Evolutionary conservation across 2,329 filamentous ascomycete species (phyloP).

Genomic region (Parasarocladium wereldwijsianum): DNA sequence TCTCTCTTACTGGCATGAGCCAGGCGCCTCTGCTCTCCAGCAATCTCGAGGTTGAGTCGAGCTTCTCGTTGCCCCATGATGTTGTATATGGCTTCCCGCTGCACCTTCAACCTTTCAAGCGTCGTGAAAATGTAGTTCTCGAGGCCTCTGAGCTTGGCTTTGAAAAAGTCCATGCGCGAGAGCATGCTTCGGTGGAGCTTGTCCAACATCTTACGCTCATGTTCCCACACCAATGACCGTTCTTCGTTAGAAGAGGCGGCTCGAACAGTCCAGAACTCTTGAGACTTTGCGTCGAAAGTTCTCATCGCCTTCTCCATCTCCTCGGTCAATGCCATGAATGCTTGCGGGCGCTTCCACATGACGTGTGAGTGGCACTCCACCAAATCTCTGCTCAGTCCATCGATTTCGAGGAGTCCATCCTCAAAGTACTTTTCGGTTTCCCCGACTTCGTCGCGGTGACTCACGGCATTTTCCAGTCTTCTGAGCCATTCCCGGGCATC

Average conservation of each 20-base stretch:
- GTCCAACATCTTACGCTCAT: slow-evolving; percentile 15
- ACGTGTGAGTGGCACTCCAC: slow-evolving; percentile 50
- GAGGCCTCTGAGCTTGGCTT: slow-evolving; percentile 43
- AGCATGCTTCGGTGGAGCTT: slow-evolving; percentile 37
- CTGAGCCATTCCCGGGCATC: slow-evolving; percentile 48
- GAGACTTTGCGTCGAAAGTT: slow-evolving; percentile 21
- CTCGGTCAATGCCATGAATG: slow-evolving; percentile 37
- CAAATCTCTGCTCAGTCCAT: slow-evolving; percentile 44
- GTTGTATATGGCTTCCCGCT: slow-evolving; percentile 50
- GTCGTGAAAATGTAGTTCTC: slow-evolving; percentile 50
- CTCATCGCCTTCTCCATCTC: slow-evolving; percentile 34
- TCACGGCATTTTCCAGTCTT: slow-evolving; percentile 44
- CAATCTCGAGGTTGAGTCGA: slow-evolving; percentile 48
- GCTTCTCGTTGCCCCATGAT: slow-evolving; percentile 52
- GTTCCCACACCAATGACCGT: background rate
- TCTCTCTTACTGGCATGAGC: slow-evolving; percentile 46
- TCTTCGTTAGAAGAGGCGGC: slow-evolving; percentile 6
- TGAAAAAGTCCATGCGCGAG: slow-evolving; percentile 43
- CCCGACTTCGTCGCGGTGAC: slow-evolving; percentile 44
- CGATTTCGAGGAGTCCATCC: slow-evolving; percentile 36
- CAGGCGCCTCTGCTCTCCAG: slow-evolving; percentile 42
- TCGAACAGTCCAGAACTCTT: slow-evolving; percentile 5
- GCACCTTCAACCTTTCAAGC: slow-evolving; percentile 43
- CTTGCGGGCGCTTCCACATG: slow-evolving; percentile 47
- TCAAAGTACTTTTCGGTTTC: slow-evolving; percentile 36